Conservation (phyloP, 495 filamentous ascomycete species). For the Aspergillus taichungensis region DNA sequence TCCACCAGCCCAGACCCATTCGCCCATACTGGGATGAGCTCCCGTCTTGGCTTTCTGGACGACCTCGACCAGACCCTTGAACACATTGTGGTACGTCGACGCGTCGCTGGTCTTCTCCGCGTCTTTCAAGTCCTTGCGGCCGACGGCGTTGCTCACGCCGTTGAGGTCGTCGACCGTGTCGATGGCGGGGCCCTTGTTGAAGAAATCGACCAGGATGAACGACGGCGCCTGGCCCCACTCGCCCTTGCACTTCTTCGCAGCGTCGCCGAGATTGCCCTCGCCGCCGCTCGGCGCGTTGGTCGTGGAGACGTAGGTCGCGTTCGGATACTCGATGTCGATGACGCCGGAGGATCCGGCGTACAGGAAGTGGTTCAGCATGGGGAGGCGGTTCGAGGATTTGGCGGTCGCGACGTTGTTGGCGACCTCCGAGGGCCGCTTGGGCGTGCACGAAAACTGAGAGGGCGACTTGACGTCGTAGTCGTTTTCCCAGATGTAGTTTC, state of each 20-base stretch:
- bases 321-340: conserved; percentile 50
- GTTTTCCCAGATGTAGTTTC: conserved; percentile 69
- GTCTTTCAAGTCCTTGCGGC: conserved; percentile 27
- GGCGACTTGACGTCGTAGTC: conserved; percentile 57
- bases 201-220: conserved; percentile 71
- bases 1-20: conserved; percentile 42
- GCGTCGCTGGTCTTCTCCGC: conserved; percentile 19
- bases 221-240: conserved; percentile 51
- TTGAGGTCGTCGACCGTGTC: conserved; percentile 56
- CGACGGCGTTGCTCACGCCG: conserved; percentile 42
- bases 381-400: conserved; percentile 39
- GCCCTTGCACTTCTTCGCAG: conserved; percentile 45
- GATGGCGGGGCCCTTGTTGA: conserved; percentile 53
- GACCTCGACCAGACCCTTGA: conserved; percentile 31
- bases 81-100: conserved; percentile 29
- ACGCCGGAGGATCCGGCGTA: conserved; percentile 33
- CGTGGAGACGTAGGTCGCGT: conserved; percentile 45
- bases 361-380: conserved; percentile 67
- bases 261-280: conserved; percentile 51
- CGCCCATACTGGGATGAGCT: conserved; percentile 29
- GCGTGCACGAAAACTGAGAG: conserved; percentile 55
- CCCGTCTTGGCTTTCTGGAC: conserved; percentile 30
- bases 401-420: conserved; percentile 35
- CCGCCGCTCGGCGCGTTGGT: conserved; percentile 50
- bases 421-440: conserved; percentile 49